These are phyloP conservation scores for Penicillium verrucosum DNA, from an alignment of 2,329 filamentous ascomycete species.

Conservation along the genomic window DNA sequence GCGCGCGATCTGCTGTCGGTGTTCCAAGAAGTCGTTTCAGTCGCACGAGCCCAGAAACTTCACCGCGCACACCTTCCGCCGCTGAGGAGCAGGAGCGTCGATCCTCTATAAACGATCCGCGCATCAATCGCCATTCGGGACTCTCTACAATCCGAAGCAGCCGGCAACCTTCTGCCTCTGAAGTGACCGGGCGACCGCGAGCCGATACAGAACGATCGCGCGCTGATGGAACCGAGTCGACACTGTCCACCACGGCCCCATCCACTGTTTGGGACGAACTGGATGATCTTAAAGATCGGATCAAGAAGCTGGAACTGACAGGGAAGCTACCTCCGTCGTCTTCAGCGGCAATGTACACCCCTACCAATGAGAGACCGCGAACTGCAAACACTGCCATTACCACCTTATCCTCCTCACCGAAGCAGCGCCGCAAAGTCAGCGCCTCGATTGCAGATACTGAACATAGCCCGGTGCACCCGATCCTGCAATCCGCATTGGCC, in stretches of 20 bases:
- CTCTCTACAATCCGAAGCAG: constrained; percentile 37
- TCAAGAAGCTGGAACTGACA: constrained; percentile 83
- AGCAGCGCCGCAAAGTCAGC: constrained; percentile 59
- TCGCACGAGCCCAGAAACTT: constrained; percentile 36
- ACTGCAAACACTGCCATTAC: constrained; percentile 91
- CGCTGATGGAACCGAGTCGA: constrained; percentile 75
- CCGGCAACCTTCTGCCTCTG: constrained; percentile 36
- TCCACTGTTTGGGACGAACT: constrained; percentile 97
- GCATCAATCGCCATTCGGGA: constrained; percentile 33
- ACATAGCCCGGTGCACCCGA: constrained; percentile 63
- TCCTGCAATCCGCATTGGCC: constrained; percentile 74
- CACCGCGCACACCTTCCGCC: constrained; percentile 29
- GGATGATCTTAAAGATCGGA: constrained; percentile 90
- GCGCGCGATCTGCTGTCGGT: constrained; percentile 38
- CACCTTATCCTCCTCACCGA: constrained; percentile 85
- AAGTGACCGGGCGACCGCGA: constrained; percentile 34
- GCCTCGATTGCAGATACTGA: constrained; percentile 34
- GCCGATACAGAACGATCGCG: constrained; percentile 35
- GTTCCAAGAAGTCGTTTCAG: constrained; percentile 36
- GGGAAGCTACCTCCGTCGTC: constrained; percentile 83
- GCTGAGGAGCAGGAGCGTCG: constrained; percentile 33
- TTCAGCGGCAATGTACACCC: constrained; percentile 70
- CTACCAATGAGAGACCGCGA: constrained; percentile 75
- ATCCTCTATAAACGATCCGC: constrained; percentile 34
- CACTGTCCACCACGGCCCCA: constrained; percentile 79